Evolutionary conservation across 2,329 filamentous ascomycete genomes (phyloP).

Genomic region (Gnomoniopsis smithogilvyi): DNA sequence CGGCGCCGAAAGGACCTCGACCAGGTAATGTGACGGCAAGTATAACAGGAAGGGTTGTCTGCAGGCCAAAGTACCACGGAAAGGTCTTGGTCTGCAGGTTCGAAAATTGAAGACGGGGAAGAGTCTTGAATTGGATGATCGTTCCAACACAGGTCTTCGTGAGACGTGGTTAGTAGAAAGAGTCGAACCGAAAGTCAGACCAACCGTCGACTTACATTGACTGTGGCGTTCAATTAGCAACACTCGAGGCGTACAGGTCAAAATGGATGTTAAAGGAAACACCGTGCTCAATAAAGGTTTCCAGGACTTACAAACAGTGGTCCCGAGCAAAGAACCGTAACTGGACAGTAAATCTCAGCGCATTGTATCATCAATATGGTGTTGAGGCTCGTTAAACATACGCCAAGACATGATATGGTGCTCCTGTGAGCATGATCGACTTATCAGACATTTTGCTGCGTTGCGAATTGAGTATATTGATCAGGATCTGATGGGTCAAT

Average conservation of each 20-base stretch:
- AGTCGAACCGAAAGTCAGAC: background rate
- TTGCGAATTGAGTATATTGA: background rate
- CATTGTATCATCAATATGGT: background rate
- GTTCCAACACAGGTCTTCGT: constrained; percentile 71
- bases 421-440: constrained; percentile 58
- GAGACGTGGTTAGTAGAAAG: constrained; percentile 13
- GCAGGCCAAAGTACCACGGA: constrained; percentile 83
- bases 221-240: constrained; percentile 1
- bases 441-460: constrained; percentile 37
- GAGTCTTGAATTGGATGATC: constrained; percentile 70
- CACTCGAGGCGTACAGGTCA: background rate
- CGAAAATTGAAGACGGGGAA: constrained; percentile 78
- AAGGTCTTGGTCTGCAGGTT: constrained; percentile 78
- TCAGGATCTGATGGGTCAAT: too few species aligned
- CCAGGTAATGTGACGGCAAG: constrained; percentile 79
- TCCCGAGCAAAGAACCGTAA: constrained; percentile 84
- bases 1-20: constrained; percentile 40
- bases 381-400: constrained; percentile 32
- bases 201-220: constrained; percentile 9
- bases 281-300: background rate
- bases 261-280: background rate
- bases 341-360: constrained; percentile 39
- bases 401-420: constrained; percentile 75
- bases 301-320: constrained; percentile 72
- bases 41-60: constrained; percentile 69